These are phyloP conservation scores for Lentithecium fluviatile DNA, from an alignment of 495 filamentous ascomycete genomes.

Conservation along the genomic window DNA sequence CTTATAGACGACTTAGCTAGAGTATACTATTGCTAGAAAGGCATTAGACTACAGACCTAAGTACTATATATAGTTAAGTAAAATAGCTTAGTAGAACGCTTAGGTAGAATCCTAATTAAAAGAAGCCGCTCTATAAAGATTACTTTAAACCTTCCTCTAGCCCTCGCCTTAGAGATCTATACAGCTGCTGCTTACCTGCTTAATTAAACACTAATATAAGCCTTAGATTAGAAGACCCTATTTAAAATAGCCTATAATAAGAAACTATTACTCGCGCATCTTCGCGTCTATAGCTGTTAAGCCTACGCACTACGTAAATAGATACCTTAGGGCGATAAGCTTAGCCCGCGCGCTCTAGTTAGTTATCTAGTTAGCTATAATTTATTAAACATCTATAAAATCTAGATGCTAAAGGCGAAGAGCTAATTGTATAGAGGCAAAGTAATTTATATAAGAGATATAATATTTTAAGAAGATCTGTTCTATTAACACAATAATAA, in stretches of 20 bases:
- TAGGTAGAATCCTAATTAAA: no score
- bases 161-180: not conserved
- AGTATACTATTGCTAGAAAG: not conserved
- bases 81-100: not conserved
- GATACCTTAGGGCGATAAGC: conserved; percentile 8
- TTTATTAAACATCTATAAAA: conserved; percentile 21
- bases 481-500: no score
- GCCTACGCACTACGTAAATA: not conserved
- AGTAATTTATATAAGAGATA: no score
- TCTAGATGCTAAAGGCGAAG: conserved; percentile 15
- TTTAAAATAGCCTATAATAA: conserved; percentile 4
- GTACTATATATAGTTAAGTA: not conserved
- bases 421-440: no score
- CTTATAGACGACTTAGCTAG: not conserved
- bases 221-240: conserved; percentile 25
- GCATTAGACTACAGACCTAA: not conserved
- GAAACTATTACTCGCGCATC: conserved; percentile 16
- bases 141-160: no score
- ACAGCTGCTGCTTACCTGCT: conserved; percentile 10
- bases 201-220: conserved; percentile 24
- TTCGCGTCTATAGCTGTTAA: not conserved
- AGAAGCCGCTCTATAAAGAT: no score
- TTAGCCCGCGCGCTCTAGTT: conserved; percentile 13
- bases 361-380: conserved; percentile 26
- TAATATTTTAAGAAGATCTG: no score